Percentiles rank a stretch among this genome's conserved stretches.
Conservation (phyloP, 768 basidiomycete genomes). For the Suillus subaureus region DNA sequence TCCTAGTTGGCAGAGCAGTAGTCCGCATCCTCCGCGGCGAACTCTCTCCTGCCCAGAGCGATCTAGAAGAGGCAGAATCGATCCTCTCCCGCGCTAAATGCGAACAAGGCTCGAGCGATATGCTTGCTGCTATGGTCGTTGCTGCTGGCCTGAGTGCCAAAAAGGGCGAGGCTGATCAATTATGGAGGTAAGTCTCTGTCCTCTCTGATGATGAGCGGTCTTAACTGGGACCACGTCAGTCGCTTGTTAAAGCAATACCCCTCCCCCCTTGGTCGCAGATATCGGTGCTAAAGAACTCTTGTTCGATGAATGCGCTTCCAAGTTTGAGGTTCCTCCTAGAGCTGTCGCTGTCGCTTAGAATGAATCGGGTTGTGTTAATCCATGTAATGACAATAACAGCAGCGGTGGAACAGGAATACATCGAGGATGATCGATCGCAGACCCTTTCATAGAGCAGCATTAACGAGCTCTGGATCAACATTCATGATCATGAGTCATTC, state of each 20-base stretch:
- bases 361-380: not conserved
- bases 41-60: slow-evolving; percentile 73
- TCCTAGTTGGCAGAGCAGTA: slow-evolving; percentile 79
- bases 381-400: not conserved
- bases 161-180: slow-evolving; percentile 62
- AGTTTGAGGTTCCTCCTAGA: slow-evolving; percentile 60
- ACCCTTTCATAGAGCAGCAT: too few relatives aligned
- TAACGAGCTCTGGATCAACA: too few relatives aligned
- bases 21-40: slow-evolving; percentile 80
- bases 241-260: slow-evolving; percentile 55
- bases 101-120: slow-evolving; percentile 53
- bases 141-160: slow-evolving; percentile 64
- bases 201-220: slow-evolving; percentile 5
- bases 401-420: too few relatives aligned
- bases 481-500: not conserved
- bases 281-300: slow-evolving; percentile 58
- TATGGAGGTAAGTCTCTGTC: slow-evolving; percentile 60
- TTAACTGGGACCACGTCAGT: slow-evolving; percentile 28
- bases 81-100: slow-evolving; percentile 47
- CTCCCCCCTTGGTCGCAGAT: slow-evolving; percentile 66
- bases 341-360: slow-evolving; percentile 30
- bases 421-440: too few relatives aligned
- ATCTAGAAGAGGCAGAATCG: slow-evolving; percentile 66
- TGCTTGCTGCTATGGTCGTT: slow-evolving; percentile 68
- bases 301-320: slow-evolving; percentile 66